Evolutionary conservation across 768 basidiomycete genomes (phyloP), one percentile per base, ranked within the genome.

Genomic region (Paxillus involutus): DNA sequence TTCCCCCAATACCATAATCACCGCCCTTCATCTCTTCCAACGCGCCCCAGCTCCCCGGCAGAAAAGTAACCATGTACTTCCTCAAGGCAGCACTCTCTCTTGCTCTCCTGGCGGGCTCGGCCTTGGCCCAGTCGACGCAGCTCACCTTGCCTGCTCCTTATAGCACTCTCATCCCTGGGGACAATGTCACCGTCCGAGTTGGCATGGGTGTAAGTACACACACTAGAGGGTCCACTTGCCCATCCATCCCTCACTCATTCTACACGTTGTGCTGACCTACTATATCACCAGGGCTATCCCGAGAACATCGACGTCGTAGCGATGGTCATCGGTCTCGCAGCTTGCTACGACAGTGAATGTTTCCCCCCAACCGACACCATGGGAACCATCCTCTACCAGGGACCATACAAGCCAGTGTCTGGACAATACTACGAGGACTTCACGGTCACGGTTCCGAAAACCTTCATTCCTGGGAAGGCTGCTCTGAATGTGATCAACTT

Each of bases 401-500:
- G 74, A 8, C 58, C 62, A 1, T 75, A 68, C 53, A 60, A 63
- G 17, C 70, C 70, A 13, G 17, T 48, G 7, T 6, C 51, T 6
- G 56, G 52, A 8, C 33, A 29, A 3, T 59, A 64, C 16, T 68
- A 60, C 30, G 65, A 66, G 47, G 71, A 75, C 56, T 74, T 70
- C 43, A 66, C 71, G 1, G 63, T 74, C 10, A 56, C 52, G 3
- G 45, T 72, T 10, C 68, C 79, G 2, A 3, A 58, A 21, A 17
- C 4, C 3, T 58, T 71, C n/a, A 9, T 58, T 0, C 44, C 64
- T 41, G 74, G 73, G 3, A 9, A n/a, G 0, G 73, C 72, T 11
- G 71, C 72, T 46, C 55, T 79, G 44, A 69, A 67, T 12, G 71
- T 73, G 6, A 67, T 70, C 45, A 72, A 76, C 59, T 55, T 74